Evolutionary conservation across 2,329 filamentous ascomycete species (phyloP), one percentile per base, ranked within the genome.

Genomic region (Neurospora sp.): DNA sequence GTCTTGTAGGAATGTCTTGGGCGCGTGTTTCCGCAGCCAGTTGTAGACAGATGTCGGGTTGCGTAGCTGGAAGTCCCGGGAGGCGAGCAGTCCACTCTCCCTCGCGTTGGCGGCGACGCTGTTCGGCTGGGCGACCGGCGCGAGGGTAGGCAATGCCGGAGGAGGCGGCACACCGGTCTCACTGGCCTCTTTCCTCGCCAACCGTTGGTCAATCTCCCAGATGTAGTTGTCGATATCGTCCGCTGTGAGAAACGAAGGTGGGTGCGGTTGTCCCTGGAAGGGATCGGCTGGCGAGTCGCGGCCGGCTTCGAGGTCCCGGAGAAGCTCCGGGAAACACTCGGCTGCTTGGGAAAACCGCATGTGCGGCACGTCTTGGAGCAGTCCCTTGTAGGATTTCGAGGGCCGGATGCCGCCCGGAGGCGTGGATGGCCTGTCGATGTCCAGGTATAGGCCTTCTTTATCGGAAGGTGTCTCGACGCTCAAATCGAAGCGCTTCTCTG

Each of bases 21-120:
- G 92, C 71, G 92, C 90, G 79, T 97, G 86, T 77, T 92, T 89
- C 72, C 92, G 88, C 12, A 99, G 87, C 96, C 96, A 99, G 79
- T 96, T 97, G 82, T 97, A 96, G 3, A 97, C 94, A 71, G 92
- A 96, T 57, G 93, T 92, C 0, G 94, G 93, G 78, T 98, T 98
- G 68, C 87, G 87, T 33, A 93, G 80, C 37, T 85, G 84, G 67
- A 85, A 77, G 80, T 85, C 80, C 83, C 86, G 71, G 72, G 81
- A 80, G 74, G 80, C 81, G 75, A 80, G 77, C 71, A 78, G 76
- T 8, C 74, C 73, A 57, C 71, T 71, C 75, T 84, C 82, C 40
- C 67, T 68, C 19, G 75, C 70, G 70, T 83, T 77, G 52, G 79
- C 81, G 70, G 77, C 74, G 72, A 78, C 79, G 74, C 76, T 80